Evolutionary conservation across 129 eudicot species (phyloP).

Genomic region (Kitagawia praeruptora): DNA sequence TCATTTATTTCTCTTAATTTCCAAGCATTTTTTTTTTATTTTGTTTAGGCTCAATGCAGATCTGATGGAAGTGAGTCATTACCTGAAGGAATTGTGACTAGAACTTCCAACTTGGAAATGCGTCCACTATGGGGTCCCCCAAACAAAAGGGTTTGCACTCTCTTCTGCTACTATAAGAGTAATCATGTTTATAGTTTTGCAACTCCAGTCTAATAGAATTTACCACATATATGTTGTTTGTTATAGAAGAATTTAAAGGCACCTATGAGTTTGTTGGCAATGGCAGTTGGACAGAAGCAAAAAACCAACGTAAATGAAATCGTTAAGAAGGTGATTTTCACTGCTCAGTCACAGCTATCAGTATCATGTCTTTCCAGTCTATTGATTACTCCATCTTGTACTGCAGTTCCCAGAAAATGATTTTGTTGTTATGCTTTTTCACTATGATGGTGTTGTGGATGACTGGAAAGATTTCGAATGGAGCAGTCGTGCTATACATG

Average conservation of each 20-base stretch:
- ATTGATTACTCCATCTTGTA: background rate
- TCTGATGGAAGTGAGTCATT: constrained; percentile 66
- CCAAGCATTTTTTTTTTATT: background rate
- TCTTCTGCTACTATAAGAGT: background rate
- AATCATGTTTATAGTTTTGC: background rate
- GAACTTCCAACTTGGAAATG: constrained; percentile 72
- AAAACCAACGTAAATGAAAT: constrained; percentile 70
- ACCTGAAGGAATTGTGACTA: constrained; percentile 64
- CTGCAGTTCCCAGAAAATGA: constrained; percentile 53
- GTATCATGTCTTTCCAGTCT: background rate
- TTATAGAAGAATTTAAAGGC: constrained; percentile 39
- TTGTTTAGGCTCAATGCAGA: constrained; percentile 44
- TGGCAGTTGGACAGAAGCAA: constrained; percentile 89
- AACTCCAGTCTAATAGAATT: background rate
- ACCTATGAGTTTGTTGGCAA: constrained; percentile 69
- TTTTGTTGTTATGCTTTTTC: constrained; percentile 79
- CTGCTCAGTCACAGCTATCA: constrained; percentile 1
- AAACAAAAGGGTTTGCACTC: constrained; percentile 30
- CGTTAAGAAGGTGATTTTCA: constrained; percentile 50
- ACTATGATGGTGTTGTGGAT: constrained; percentile 78
- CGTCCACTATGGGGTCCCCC: constrained; percentile 65
- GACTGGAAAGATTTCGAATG: constrained; percentile 82
- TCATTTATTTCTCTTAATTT: too few relatives aligned
- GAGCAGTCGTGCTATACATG: constrained; percentile 69
- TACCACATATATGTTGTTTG: background rate